Conservation (phyloP, 2,329 filamentous ascomycete genomes). For the Nakataea oryzae region DNA sequence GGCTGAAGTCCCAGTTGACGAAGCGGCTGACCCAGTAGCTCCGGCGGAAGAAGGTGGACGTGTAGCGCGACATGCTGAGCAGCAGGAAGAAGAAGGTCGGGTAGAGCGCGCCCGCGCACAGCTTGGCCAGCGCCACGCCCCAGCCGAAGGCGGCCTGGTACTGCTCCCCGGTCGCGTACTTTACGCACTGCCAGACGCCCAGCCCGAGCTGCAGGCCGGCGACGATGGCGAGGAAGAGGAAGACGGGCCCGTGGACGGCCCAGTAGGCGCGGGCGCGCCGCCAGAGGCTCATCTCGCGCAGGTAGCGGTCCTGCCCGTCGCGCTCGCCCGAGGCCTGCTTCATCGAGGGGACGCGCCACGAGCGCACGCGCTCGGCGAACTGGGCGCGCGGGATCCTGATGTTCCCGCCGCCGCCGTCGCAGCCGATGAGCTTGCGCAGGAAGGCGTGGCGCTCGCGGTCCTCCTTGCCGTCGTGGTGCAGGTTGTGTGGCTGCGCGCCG, state of each 20-base stretch:
- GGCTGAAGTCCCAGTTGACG: conserved; percentile 46
- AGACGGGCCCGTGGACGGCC: conserved; percentile 42
- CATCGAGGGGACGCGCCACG: conserved; percentile 36
- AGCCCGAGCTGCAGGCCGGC: conserved; percentile 36
- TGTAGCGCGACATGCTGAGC: conserved; percentile 46
- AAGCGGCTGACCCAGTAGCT: conserved; percentile 41
- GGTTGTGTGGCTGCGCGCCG: conserved; percentile 28
- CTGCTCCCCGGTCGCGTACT: conserved; percentile 31
- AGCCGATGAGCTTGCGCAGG: conserved; percentile 36
- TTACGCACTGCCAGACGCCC: conserved; percentile 44
- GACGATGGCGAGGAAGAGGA: conserved; percentile 37
- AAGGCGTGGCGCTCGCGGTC: conserved; percentile 37
- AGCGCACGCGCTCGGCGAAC: conserved; percentile 30
- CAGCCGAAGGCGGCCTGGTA: conserved; percentile 42
- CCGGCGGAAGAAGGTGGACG: conserved; percentile 40
- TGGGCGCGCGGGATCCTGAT: conserved; percentile 32
- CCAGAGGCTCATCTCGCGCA: conserved; percentile 31
- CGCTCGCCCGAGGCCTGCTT: conserved; percentile 35
- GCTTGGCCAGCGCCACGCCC: conserved; percentile 45
- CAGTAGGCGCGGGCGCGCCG: conserved; percentile 39
- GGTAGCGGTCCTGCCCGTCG: conserved; percentile 28
- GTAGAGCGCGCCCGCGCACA: conserved; percentile 42
- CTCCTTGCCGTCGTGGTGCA: conserved; percentile 22
- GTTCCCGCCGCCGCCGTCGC: conserved; percentile 13
- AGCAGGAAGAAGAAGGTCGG: conserved; percentile 49